Conservation (phyloP, 1,284 basidiomycete species). For the Tilletia walkeri region DNA sequence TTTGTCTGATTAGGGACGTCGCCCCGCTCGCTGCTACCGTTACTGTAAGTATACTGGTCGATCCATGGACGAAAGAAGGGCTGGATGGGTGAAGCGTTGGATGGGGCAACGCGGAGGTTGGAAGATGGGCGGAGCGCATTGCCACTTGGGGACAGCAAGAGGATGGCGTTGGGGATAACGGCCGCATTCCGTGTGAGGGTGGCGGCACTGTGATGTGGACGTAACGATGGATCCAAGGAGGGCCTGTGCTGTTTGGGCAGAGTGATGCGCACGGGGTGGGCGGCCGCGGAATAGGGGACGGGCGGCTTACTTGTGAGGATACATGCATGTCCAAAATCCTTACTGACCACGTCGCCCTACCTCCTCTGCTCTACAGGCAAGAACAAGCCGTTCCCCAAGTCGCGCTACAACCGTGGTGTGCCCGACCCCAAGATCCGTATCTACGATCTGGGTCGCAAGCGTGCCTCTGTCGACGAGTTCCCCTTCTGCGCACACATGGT, state of each 20-base stretch:
- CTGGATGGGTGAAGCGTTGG: not conserved
- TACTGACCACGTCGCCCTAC: not conserved
- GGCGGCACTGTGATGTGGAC: not conserved
- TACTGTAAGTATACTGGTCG: not conserved
- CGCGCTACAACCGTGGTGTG: conserved; percentile 84
- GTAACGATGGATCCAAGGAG: not conserved
- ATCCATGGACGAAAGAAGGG: not conserved
- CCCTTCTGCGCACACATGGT: conserved; percentile 80
- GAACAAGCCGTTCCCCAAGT: conserved; percentile 51
- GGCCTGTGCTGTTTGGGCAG: too few species aligned
- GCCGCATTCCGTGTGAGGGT: not conserved
- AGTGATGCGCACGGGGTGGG: too few species aligned
- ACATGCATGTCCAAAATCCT: not conserved
- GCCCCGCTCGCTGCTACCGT: conserved; percentile 17
- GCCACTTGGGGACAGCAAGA: too few species aligned
- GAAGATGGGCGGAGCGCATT: too few species aligned
- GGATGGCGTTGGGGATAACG: too few species aligned
- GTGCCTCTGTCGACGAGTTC: conserved; percentile 88
- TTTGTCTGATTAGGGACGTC: not conserved
- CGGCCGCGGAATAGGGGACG: too few species aligned
- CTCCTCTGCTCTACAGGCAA: conserved; percentile 16
- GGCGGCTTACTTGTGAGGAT: too few species aligned
- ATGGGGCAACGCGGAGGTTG: too few species aligned
- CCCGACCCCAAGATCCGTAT: conserved; percentile 57
- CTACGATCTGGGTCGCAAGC: conserved; percentile 86